Percentiles rank a stretch among this genome's conserved stretches.
Evolutionary conservation across 805 yeast species (phyloP).

Genomic region (Vanderwaltozyma yarrowii): DNA sequence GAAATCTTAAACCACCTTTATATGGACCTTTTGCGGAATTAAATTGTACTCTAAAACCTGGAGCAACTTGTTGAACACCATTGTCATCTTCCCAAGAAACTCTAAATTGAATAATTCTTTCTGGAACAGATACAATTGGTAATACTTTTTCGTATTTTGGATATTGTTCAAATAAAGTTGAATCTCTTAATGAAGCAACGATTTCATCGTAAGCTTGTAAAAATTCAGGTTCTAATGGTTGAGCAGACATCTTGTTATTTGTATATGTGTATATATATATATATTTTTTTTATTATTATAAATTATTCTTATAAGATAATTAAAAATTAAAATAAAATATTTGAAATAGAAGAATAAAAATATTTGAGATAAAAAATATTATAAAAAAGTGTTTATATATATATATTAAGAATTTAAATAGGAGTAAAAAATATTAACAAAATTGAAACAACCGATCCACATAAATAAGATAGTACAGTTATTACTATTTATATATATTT

Average conservation of each 20-base stretch:
- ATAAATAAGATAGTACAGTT: too few relatives aligned
- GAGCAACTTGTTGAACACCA: slow-evolving; percentile 85
- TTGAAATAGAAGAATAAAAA: too few relatives aligned
- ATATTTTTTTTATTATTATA: too few relatives aligned
- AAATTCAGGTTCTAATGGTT: slow-evolving; percentile 77
- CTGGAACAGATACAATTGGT: slow-evolving; percentile 88
- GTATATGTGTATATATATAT: too few relatives aligned
- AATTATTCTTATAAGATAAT: too few relatives aligned
- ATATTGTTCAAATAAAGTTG: slow-evolving; percentile 77
- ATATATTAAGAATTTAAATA: too few relatives aligned
- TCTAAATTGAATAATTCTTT: slow-evolving; percentile 93
- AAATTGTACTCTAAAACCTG: slow-evolving; percentile 97
- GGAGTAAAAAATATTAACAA: too few relatives aligned
- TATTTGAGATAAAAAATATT: too few relatives aligned
- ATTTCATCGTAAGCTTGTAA: slow-evolving; percentile 97
- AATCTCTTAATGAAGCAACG: slow-evolving; percentile 77
- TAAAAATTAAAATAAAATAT: too few relatives aligned
- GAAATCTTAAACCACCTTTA: slow-evolving; percentile 98
- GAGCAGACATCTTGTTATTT: slow-evolving; percentile 2
- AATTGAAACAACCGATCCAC: too few relatives aligned
- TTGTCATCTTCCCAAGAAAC: slow-evolving; percentile 96
- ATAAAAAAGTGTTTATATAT: too few relatives aligned
- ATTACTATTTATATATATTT: too few relatives aligned
- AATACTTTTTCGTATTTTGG: slow-evolving; percentile 86
- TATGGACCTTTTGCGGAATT: slow-evolving; percentile 98